A percentile compares a stretch with the other conserved stretches of the same genome.
These are phyloP conservation scores for Sergeia podlipaevii DNA, from an alignment of 208 protist genomes.

Conservation along the genomic window DNA sequence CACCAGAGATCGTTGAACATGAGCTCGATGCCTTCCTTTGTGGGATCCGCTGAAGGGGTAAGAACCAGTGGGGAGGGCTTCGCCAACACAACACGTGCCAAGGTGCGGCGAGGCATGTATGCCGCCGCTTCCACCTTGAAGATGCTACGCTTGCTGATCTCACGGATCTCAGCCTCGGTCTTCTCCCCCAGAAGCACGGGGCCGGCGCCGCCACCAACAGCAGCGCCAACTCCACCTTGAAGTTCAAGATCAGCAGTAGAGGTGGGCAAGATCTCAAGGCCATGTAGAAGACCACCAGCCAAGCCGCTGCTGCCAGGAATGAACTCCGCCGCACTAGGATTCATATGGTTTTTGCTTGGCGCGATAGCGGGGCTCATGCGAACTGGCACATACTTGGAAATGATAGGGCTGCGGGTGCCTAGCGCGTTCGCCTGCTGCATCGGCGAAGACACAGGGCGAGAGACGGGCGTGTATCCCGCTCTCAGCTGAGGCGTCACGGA, in stretches of 20 bases:
- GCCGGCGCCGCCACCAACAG: slow-evolving; percentile 4
- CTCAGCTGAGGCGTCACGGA: slow-evolving; percentile 2
- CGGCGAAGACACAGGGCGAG: slow-evolving; percentile 7
- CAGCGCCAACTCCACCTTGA: slow-evolving; percentile 11
- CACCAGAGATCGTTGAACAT: slow-evolving; percentile 74
- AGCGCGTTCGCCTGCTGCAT: slow-evolving; percentile 15
- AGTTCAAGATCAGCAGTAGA: slow-evolving; percentile 64
- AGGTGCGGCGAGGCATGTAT: slow-evolving; percentile 65
- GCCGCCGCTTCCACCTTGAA: slow-evolving; percentile 44
- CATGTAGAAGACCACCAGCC: slow-evolving; percentile 9
- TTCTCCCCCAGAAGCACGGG: slow-evolving; percentile 27
- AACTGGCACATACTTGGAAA: slow-evolving; percentile 42
- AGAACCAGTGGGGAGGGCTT: slow-evolving; percentile 63
- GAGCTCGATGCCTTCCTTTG: slow-evolving; percentile 36
- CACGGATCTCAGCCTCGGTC: slow-evolving; percentile 48
- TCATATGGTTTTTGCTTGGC: slow-evolving; percentile 42
- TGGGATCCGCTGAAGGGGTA: slow-evolving; percentile 35
- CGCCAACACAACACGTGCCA: slow-evolving; percentile 47
- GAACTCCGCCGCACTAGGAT: slow-evolving; percentile 71
- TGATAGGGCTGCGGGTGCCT: slow-evolving; percentile 20
- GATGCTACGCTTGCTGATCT: slow-evolving; percentile 52
- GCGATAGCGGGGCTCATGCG: slow-evolving; percentile 65
- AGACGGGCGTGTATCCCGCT: slow-evolving; percentile 11
- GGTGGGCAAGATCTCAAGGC: slow-evolving; percentile 49
- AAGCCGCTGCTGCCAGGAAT: slow-evolving; percentile 21